Evolutionary conservation across 2,329 filamentous ascomycete species (phyloP).

Genomic region (Teratosphaeria zuluensis): DNA sequence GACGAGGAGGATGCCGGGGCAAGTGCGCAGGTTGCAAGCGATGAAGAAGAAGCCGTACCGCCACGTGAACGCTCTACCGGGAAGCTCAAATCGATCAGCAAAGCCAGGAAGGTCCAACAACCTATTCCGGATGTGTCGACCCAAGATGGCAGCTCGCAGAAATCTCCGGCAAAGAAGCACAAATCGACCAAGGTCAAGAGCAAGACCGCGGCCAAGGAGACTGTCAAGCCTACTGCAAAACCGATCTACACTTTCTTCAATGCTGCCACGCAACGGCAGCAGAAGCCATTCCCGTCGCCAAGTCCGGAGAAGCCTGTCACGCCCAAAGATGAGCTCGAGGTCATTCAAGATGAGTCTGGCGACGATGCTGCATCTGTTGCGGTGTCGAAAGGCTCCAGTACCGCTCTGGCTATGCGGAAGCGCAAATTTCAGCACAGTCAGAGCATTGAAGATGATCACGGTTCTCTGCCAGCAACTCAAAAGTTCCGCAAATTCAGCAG

Average conservation of each 20-base stretch:
- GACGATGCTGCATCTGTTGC: slow-evolving; percentile 14
- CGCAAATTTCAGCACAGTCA: slow-evolving; percentile 19
- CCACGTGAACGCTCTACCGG: slow-evolving; percentile 10
- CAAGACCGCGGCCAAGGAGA: slow-evolving; percentile 26
- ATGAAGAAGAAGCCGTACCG: slow-evolving; percentile 5
- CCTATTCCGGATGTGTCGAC: slow-evolving; percentile 4
- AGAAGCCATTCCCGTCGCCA: slow-evolving; percentile 26
- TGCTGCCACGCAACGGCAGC: slow-evolving; percentile 32
- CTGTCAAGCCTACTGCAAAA: slow-evolving; percentile 28
- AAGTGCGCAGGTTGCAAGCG: not conserved
- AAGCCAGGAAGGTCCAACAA: slow-evolving; percentile 7
- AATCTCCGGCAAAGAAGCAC: slow-evolving; percentile 11
- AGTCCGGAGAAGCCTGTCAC: slow-evolving; percentile 32
- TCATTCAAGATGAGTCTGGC: slow-evolving; percentile 24
- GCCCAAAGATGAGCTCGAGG: slow-evolving; percentile 15
- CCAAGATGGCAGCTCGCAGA: slow-evolving; percentile 4
- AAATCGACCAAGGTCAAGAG: slow-evolving; percentile 10
- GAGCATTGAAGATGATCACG: slow-evolving; percentile 7
- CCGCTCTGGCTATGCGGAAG: slow-evolving; percentile 25
- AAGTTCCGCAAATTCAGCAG: slow-evolving; percentile 35
- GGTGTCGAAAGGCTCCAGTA: slow-evolving; percentile 24
- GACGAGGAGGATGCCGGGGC: slow-evolving; percentile 15
- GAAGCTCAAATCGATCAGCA: slow-evolving; percentile 14
- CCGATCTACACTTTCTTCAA: slow-evolving; percentile 43
- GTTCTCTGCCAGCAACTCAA: slow-evolving; percentile 23